Conservation (phyloP, 2,329 filamentous ascomycete species). For the Verticillium alfalfae region DNA sequence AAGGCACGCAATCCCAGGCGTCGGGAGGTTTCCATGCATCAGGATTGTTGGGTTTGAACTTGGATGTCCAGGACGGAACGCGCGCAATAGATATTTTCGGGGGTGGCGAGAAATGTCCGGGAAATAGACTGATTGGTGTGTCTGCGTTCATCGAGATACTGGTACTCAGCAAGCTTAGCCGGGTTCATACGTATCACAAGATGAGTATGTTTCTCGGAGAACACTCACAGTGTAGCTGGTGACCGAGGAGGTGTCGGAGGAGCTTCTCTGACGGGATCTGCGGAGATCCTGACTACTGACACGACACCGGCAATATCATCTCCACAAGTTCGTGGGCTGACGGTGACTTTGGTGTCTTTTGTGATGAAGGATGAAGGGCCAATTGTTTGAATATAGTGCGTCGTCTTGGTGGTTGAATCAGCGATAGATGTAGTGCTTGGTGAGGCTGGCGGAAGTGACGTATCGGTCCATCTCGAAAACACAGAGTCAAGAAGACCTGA, state of each 20-base stretch:
- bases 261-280: conserved; percentile 17
- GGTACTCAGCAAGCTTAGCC: background rate
- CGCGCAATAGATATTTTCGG: conserved; percentile 3
- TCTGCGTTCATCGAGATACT: conserved; percentile 3
- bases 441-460: conserved; percentile 23
- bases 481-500: conserved; percentile 30
- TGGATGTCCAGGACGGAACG: conserved; percentile 12
- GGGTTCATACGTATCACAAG: too few relatives aligned
- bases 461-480: conserved; percentile 37
- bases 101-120: conserved; percentile 2
- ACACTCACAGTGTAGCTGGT: conserved; percentile 20
- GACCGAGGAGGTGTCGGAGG: conserved; percentile 21
- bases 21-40: conserved; percentile 40
- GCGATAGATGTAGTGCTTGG: conserved; percentile 23
- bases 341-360: conserved; percentile 30
- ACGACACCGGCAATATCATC: conserved; percentile 25
- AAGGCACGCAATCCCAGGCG: conserved; percentile 32
- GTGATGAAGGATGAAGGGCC: conserved; percentile 36
- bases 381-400: conserved; percentile 30
- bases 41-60: conserved; percentile 25
- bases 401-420: conserved; percentile 20
- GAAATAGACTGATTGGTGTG: conserved; percentile 10
- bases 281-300: conserved; percentile 30
- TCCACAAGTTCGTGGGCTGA: conserved; percentile 24
- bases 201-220: too few relatives aligned